Evolutionary conservation across 2,329 filamentous ascomycete genomes (phyloP).

Genomic region (Gnomoniopsis sp.): DNA sequence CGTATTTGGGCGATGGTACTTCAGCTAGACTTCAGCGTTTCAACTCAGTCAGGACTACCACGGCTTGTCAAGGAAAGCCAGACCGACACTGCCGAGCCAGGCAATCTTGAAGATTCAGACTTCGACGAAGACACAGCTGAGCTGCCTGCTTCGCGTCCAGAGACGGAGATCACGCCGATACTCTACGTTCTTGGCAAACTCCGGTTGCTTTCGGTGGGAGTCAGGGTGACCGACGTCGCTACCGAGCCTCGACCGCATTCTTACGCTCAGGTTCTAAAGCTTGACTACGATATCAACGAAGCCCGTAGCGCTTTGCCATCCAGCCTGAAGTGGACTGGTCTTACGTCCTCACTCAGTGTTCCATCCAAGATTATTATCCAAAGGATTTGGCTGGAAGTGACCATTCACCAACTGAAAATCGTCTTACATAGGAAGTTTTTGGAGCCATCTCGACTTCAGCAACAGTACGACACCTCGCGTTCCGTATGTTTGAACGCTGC

Average conservation of each 20-base stretch:
- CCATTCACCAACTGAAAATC: slow-evolving; percentile 48
- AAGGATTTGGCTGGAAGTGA: slow-evolving; percentile 46
- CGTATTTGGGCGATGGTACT: slow-evolving; percentile 38
- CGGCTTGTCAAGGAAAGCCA: slow-evolving; percentile 35
- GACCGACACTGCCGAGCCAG: slow-evolving; percentile 38
- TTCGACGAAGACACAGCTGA: slow-evolving; percentile 32
- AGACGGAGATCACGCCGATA: slow-evolving; percentile 27
- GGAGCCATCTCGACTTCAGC: slow-evolving; percentile 29
- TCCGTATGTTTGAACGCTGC: slow-evolving; percentile 44
- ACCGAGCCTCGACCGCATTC: slow-evolving; percentile 18
- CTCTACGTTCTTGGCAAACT: slow-evolving; percentile 23
- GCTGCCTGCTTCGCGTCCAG: slow-evolving; percentile 33
- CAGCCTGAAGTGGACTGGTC: slow-evolving; percentile 19
- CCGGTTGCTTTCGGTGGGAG: slow-evolving; percentile 19
- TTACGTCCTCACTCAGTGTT: slow-evolving; percentile 39
- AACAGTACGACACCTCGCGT: slow-evolving; percentile 38
- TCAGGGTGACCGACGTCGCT: slow-evolving; percentile 18
- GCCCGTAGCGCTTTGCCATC: slow-evolving; percentile 18
- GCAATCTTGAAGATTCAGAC: slow-evolving; percentile 41
- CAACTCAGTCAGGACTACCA: slow-evolving; percentile 42
- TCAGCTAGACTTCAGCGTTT: slow-evolving; percentile 38
- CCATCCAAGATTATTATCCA: slow-evolving; percentile 47
- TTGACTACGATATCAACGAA: slow-evolving; percentile 22
- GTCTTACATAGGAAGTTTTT: slow-evolving; percentile 54
- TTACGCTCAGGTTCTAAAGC: slow-evolving; percentile 22